These are phyloP conservation scores for Physcia stellaris DNA, from an alignment of 495 filamentous ascomycete species.

Conservation along the genomic window DNA sequence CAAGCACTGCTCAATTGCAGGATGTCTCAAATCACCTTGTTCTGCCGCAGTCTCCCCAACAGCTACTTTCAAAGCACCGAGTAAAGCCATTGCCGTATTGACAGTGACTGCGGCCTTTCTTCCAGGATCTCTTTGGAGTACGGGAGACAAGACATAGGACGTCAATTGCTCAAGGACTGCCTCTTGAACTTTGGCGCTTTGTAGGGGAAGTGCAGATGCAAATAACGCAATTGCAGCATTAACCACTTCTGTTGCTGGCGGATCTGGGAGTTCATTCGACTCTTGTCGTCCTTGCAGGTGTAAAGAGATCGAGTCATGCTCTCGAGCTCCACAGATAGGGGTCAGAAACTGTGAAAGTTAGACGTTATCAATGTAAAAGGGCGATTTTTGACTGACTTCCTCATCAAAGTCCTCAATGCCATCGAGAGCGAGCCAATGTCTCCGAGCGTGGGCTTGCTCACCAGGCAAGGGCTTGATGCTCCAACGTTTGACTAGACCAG, in stretches of 20 bases:
- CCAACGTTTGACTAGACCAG: slow-evolving; percentile 68
- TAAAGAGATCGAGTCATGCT: slow-evolving; percentile 78
- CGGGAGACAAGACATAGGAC: slow-evolving; percentile 65
- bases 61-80: slow-evolving; percentile 70
- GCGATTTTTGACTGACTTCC: slow-evolving; percentile 30
- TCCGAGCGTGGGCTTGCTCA: slow-evolving; percentile 29
- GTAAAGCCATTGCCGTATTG: slow-evolving; percentile 73
- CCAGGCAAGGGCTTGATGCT: slow-evolving; percentile 56
- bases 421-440: too few species aligned
- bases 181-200: slow-evolving; percentile 82
- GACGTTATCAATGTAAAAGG: slow-evolving; percentile 2
- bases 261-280: slow-evolving; percentile 47
- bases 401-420: slow-evolving; percentile 59
- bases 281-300: slow-evolving; percentile 44
- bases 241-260: slow-evolving; percentile 82
- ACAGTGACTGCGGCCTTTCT: slow-evolving; percentile 80
- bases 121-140: slow-evolving; percentile 73
- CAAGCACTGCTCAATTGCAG: slow-evolving; percentile 71
- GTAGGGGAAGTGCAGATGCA: slow-evolving; percentile 75
- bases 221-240: slow-evolving; percentile 89
- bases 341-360: slow-evolving; percentile 36
- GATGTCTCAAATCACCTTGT: slow-evolving; percentile 57
- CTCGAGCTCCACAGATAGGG: slow-evolving; percentile 68
- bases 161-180: slow-evolving; percentile 87
- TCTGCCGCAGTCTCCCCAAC: slow-evolving; percentile 62